phyloP scores from a whole-genome alignment of 805 yeast genomes.

The Ogataea ganodermae region DNA sequence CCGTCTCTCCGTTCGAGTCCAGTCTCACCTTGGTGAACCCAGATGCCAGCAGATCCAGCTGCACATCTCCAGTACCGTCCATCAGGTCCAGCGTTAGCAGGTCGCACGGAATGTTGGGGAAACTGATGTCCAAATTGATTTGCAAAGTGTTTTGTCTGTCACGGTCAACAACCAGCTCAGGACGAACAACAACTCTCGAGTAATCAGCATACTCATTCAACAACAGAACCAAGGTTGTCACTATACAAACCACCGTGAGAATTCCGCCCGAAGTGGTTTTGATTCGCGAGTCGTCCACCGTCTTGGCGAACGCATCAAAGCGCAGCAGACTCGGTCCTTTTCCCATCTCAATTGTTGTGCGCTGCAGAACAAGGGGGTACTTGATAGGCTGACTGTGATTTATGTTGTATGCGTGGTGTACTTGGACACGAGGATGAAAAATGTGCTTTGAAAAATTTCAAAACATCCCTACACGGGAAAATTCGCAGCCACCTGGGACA shows the following conservation, averaged over 20 bases:
- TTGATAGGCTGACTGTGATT: background rate
- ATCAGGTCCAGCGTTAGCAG: conserved; percentile 77
- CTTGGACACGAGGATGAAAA: too few relatives aligned
- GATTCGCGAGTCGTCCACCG: conserved; percentile 90
- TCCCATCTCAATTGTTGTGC: conserved; percentile 23
- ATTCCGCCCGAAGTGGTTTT: conserved; percentile 89
- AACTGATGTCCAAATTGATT: conserved; percentile 77
- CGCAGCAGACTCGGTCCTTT: conserved; percentile 47
- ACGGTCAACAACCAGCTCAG: conserved; percentile 88
- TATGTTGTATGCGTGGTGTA: too few relatives aligned
- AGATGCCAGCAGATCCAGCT: conserved; percentile 65
- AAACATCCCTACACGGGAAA: background rate
- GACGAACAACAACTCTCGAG: conserved; percentile 64
- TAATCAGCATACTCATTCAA: conserved; percentile 78
- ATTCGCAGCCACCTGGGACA: too few relatives aligned
- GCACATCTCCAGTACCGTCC: conserved; percentile 86
- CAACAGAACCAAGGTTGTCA: conserved; percentile 62
- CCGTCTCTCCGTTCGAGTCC: conserved; percentile 50
- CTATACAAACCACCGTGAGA: conserved; percentile 71
- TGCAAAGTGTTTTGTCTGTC: conserved; percentile 74
- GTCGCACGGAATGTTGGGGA: conserved; percentile 87
- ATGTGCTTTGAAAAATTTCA: too few relatives aligned
- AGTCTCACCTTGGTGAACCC: conserved; percentile 75
- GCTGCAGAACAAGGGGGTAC: too few relatives aligned
- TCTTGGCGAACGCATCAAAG: conserved; percentile 89